Conservation (phyloP, 106 monocot species). For the Agapanthus africanus region DNA sequence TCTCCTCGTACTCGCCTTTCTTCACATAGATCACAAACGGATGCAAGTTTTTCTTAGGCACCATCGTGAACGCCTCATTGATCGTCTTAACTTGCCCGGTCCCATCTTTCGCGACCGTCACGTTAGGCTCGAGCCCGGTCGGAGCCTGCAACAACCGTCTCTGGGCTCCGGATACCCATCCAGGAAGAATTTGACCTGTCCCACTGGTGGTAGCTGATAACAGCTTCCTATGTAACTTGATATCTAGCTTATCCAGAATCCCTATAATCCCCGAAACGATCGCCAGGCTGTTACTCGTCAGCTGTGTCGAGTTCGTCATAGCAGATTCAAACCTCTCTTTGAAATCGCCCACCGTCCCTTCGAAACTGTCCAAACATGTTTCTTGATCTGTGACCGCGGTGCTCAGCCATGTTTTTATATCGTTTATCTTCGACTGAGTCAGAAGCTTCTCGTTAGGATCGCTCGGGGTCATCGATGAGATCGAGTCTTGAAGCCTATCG, state of each 20-base stretch:
- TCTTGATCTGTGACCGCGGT: slow-evolving; percentile 33
- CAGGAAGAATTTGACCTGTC: neutral
- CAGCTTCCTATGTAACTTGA: slow-evolving; percentile 22
- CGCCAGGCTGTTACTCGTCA: slow-evolving; percentile 43
- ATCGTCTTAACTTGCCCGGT: slow-evolving; percentile 38
- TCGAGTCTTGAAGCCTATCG: slow-evolving; percentile 32
- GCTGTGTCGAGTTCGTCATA: slow-evolving; percentile 35
- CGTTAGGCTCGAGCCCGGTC: slow-evolving; percentile 16
- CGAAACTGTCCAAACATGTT: slow-evolving; percentile 44
- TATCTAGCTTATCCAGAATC: slow-evolving; percentile 16
- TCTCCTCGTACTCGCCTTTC: slow-evolving; percentile 38
- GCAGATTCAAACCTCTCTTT: slow-evolving; percentile 25
- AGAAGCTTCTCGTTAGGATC: slow-evolving; percentile 4
- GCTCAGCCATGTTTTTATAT: slow-evolving; percentile 45
- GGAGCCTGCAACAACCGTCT: slow-evolving; percentile 9
- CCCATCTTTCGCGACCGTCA: slow-evolving; percentile 55
- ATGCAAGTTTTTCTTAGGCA: slow-evolving; percentile 19
- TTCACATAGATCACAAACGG: slow-evolving; percentile 53
- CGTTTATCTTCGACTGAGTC: slow-evolving; percentile 22
- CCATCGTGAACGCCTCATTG: slow-evolving; percentile 32
- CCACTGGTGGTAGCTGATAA: no score
- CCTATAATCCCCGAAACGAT: slow-evolving; percentile 23
- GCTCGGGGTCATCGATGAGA: slow-evolving; percentile 6
- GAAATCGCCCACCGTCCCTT: slow-evolving; percentile 23
- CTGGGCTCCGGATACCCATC: slow-evolving; percentile 5